Evolutionary conservation across 495 filamentous ascomycete genomes (phyloP).

Genomic region (Aspergillus diversus): DNA sequence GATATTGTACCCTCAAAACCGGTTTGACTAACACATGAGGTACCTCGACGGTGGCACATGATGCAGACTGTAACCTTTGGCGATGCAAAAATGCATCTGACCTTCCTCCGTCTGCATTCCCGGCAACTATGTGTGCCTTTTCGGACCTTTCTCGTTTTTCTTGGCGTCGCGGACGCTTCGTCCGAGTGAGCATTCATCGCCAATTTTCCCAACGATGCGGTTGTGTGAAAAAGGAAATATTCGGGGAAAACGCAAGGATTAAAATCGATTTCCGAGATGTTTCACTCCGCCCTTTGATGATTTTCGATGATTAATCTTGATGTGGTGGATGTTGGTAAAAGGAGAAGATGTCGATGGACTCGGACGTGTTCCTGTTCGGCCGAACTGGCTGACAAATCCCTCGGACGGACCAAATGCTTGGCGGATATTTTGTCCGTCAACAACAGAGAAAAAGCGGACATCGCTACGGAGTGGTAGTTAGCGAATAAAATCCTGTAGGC

Average conservation of each 20-base stretch:
- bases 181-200: not conserved
- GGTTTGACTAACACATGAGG: slow-evolving; percentile 4
- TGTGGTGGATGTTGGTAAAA: not conserved
- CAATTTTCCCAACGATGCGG: not conserved
- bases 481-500: not conserved
- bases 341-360: not conserved
- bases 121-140: slow-evolving; percentile 7
- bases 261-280: not conserved
- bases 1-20: not conserved
- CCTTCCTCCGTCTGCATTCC: not conserved
- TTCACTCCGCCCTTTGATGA: not conserved
- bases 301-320: too few relatives aligned
- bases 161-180: not conserved
- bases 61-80: not conserved
- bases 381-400: not conserved
- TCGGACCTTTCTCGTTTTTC: not conserved
- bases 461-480: not conserved
- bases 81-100: slow-evolving; percentile 3
- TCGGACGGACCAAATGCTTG: not conserved
- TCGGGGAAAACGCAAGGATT: not conserved
- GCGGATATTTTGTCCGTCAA: not conserved
- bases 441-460: not conserved
- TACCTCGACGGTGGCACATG: slow-evolving; percentile 7
- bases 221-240: not conserved
- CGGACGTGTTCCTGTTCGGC: not conserved